These are phyloP conservation scores for Ascochyta fabae DNA, from an alignment of 2,329 filamentous ascomycete species.

Conservation along the genomic window DNA sequence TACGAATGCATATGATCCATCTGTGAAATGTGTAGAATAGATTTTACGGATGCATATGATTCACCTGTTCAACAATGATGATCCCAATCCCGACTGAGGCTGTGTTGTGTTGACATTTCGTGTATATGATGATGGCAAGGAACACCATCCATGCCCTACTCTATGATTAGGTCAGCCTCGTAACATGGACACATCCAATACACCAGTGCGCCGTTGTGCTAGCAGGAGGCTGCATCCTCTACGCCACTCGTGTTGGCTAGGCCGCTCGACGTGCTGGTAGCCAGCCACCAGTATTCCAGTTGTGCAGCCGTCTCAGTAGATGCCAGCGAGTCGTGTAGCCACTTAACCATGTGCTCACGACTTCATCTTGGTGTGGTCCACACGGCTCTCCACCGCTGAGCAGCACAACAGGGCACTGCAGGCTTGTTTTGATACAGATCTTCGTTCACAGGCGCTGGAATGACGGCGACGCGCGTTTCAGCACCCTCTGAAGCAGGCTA, in stretches of 20 bases:
- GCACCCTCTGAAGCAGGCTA: conserved; percentile 15
- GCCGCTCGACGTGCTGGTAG: background rate
- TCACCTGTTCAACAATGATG: background rate
- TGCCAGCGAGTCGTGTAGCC: background rate
- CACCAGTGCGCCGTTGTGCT: conserved; percentile 5
- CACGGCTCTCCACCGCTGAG: conserved; percentile 6
- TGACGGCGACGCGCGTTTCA: conserved; percentile 28
- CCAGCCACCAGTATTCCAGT: conserved; percentile 5
- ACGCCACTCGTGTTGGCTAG: conserved; percentile 13
- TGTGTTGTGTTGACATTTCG: conserved; percentile 14
- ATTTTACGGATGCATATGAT: conserved; percentile 2
- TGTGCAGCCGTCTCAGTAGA: background rate
- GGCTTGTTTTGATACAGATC: conserved; percentile 22
- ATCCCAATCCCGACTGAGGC: conserved; percentile 10
- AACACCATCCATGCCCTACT: background rate
- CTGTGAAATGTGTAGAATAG: background rate
- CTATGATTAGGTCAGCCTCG: background rate
- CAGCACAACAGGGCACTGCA: conserved; percentile 10
- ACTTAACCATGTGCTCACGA: conserved; percentile 2
- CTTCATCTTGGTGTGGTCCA: conserved; percentile 10
- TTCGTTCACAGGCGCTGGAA: conserved; percentile 7
- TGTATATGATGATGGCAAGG: conserved; percentile 1
- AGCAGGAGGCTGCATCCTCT: conserved; percentile 11
- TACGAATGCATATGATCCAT: conserved; percentile 5
- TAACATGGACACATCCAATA: conserved; percentile 1